A percentile compares a stretch with the other conserved stretches of the same genome.
Conservation (phyloP, 345 rosid species). For the Iberis pinnata region DNA sequence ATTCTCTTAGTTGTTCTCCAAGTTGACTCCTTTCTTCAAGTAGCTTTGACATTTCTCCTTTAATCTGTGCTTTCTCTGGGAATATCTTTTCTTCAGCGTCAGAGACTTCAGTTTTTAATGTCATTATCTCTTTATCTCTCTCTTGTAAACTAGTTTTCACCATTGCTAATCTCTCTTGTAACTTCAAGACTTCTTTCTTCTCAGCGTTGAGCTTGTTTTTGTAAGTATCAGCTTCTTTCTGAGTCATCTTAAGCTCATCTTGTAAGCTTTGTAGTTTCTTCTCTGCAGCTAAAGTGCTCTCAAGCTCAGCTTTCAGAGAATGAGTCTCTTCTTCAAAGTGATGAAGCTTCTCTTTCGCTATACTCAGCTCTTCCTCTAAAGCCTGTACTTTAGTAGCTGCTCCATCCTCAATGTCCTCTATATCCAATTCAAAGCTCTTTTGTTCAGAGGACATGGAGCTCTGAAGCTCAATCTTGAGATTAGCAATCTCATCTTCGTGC, state of each 20-base stretch:
- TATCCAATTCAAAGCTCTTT: conserved; percentile 23
- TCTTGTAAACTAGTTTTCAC: conserved; percentile 56
- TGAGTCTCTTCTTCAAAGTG: conserved; percentile 41
- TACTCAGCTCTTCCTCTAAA: conserved; percentile 43
- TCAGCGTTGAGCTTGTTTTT: conserved; percentile 46
- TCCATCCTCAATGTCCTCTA: conserved; percentile 23
- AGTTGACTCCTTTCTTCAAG: conserved; percentile 38
- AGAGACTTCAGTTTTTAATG: conserved; percentile 45
- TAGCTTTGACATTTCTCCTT: conserved; percentile 52
- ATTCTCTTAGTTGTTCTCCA: conserved; percentile 47
- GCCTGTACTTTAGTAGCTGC: conserved; percentile 14
- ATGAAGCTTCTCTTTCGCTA: conserved; percentile 43
- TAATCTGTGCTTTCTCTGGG: conserved; percentile 53
- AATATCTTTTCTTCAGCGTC: conserved; percentile 62
- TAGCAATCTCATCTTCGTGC: conserved; percentile 44
- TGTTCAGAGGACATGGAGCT: conserved; percentile 26
- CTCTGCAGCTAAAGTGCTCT: conserved; percentile 24
- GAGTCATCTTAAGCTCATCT: conserved; percentile 42
- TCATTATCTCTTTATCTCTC: conserved; percentile 59
- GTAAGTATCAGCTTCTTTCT: conserved; percentile 39
- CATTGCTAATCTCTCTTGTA: conserved; percentile 49
- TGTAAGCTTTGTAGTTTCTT: conserved; percentile 33
- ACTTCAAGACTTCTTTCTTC: conserved; percentile 47
- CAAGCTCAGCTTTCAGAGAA: conserved; percentile 42
- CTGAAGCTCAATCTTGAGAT: conserved; percentile 49